Percentiles rank a stretch among this genome's conserved stretches.
phyloP scores from a whole-genome alignment of 192 early-diverging fungal species.

The Coemansia sp. region DNA sequence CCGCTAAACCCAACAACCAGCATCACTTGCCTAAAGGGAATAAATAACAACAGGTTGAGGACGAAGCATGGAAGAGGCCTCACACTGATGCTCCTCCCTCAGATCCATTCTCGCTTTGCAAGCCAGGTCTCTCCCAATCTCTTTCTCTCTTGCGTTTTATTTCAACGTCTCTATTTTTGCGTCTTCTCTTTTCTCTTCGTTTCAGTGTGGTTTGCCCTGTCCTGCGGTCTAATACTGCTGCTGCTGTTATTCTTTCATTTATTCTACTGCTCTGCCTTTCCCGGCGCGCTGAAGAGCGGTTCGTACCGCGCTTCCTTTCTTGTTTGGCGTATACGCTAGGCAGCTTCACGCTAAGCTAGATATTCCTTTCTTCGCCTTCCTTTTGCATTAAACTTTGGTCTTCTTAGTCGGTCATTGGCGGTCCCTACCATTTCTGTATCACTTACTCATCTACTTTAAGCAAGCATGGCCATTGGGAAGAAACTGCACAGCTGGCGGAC shows the following conservation, averaged over 20 bases:
- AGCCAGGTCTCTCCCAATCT: not conserved
- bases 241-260: not conserved
- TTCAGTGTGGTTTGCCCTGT: not conserved
- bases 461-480: slow-evolving; percentile 32
- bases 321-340: not conserved
- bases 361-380: not conserved
- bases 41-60: not conserved
- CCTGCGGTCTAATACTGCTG: not conserved
- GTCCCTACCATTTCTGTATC: not conserved
- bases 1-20: not conserved
- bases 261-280: not conserved
- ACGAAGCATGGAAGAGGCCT: not conserved
- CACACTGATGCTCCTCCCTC: not conserved
- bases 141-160: not conserved
- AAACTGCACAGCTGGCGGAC: slow-evolving; percentile 38
- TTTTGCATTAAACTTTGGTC: not conserved
- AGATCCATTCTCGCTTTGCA: not conserved
- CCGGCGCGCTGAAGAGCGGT: not conserved
- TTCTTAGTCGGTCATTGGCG: not conserved
- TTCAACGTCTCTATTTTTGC: not conserved
- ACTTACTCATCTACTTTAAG: not conserved
- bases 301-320: not conserved
- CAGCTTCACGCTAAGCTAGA: not conserved
- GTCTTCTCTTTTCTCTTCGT: not conserved
- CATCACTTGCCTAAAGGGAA: not conserved